Evolutionary conservation across 2,329 filamentous ascomycete species (phyloP), one percentile per base, ranked within the genome.

Genomic region (Leptographium lundbergii): DNA sequence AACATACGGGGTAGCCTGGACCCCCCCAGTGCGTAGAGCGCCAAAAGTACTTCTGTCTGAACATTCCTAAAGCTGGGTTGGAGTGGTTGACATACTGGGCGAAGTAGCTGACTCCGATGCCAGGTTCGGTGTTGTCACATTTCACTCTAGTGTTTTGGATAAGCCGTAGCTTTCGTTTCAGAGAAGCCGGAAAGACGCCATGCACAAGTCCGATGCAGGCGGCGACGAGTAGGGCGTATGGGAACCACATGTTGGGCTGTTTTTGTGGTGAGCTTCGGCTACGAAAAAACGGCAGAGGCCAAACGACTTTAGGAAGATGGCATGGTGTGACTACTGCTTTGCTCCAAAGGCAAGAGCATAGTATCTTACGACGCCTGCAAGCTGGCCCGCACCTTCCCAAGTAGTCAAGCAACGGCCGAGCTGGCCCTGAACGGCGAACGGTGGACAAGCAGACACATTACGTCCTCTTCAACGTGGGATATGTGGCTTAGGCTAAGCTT

Each of bases 1-100:
- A 22, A 27, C 48, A n/a, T 45, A 61, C 58, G 4, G 62, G 62
- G 17, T 57, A 62, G 7, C 60, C 59, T 4, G 62, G 52, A 1
- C 58, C 59, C 5, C 52, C 59, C 57, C 59, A 62, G 22, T 59
- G 48, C 1, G 32, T 42, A n/a, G 51, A 53, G n/a, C 42, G 45
- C 60, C 60, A 61, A 27, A 56, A 60, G 42, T 59, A 58, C 34
- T 54, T 58, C 34, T 61, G 61, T 17, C 34, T 24, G 47, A 61
- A 62, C 3, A 36, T 59, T 29, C 61, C 57, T 34, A 56, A 53
- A 6, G 29, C 1, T 3, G 51, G 50, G 17, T 50, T 14, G 2
- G 52, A 57, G 48, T 61, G 61, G 32, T 62, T 57, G 48, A 60
- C 29, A 13, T 19, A 27, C 61, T 62, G 61, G 2, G 42, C 51